Percentiles rank a stretch among this genome's conserved stretches.
These are phyloP conservation scores for Komagataella kurtzmanii DNA, from an alignment of 805 yeast genomes.

Conservation along the genomic window DNA sequence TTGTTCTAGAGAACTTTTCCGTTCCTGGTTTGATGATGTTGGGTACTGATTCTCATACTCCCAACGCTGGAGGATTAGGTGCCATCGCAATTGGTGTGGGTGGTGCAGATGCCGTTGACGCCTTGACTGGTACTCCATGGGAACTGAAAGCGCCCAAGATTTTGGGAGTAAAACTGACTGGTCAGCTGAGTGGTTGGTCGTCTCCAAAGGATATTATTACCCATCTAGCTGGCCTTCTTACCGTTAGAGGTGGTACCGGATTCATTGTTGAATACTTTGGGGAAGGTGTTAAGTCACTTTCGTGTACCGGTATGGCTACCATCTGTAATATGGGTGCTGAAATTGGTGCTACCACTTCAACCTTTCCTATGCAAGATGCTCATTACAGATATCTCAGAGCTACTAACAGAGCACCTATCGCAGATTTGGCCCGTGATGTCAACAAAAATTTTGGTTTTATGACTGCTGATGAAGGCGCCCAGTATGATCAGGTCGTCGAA, in stretches of 20 bases:
- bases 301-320: constrained; percentile 98
- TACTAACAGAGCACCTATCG: constrained; percentile 76
- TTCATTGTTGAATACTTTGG: constrained; percentile 93
- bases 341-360: constrained; percentile 96
- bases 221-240: constrained; percentile 84
- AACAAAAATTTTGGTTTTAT: constrained; percentile 46
- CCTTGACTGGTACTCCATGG: constrained; percentile 90
- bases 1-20: constrained; percentile 90
- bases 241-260: constrained; percentile 98
- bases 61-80: constrained; percentile 97
- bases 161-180: constrained; percentile 89
- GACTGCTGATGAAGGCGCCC: constrained; percentile 84
- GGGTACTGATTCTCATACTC: constrained; percentile 97
- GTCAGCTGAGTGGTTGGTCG: constrained; percentile 88
- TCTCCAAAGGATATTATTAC: constrained; percentile 94
- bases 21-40: constrained; percentile 95
- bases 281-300: constrained; percentile 82
- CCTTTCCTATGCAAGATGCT: constrained; percentile 90
- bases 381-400: constrained; percentile 80
- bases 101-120: constrained; percentile 99
- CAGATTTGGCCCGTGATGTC: constrained; percentile 54
- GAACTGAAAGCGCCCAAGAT: constrained; percentile 95
- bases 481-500: constrained; percentile 88
- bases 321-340: constrained; percentile 99
- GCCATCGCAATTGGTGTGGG: constrained; percentile 98